phyloP scores from a whole-genome alignment of 2,329 filamentous ascomycete genomes.

The Aspergillus pseudoterreus region DNA sequence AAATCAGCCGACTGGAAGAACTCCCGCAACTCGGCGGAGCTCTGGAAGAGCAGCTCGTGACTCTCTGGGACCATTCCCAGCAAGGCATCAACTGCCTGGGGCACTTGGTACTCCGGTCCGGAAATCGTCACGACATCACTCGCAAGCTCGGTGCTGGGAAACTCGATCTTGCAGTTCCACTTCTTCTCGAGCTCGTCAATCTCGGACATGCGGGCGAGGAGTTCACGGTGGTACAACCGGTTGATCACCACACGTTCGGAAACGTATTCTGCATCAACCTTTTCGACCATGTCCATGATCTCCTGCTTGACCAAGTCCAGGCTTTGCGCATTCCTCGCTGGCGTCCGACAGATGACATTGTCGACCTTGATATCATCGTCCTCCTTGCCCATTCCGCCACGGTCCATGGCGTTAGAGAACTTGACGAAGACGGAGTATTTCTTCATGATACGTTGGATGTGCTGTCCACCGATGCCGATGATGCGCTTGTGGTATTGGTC shows the following conservation, averaged over 20 bases:
- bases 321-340: conserved; percentile 93
- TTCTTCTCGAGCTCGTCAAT: conserved; percentile 97
- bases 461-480: conserved; percentile 95
- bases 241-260: conserved; percentile 92
- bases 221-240: conserved; percentile 89
- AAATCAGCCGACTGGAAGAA: conserved; percentile 83
- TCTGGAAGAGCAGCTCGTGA: conserved; percentile 83
- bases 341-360: conserved; percentile 97
- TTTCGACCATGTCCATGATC: conserved; percentile 99
- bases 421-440: conserved; percentile 99
- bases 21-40: conserved; percentile 69
- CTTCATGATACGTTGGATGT: conserved; percentile 99
- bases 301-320: conserved; percentile 96
- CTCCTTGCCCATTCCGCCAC: conserved; percentile 86
- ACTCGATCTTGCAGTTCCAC: conserved; percentile 99
- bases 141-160: conserved; percentile 94
- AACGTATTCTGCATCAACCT: conserved; percentile 94
- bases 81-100: conserved; percentile 92
- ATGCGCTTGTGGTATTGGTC: conserved; percentile 99
- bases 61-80: conserved; percentile 97
- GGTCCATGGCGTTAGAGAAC: conserved; percentile 98
- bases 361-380: conserved; percentile 98
- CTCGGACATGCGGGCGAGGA: conserved; percentile 81
- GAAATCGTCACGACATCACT: conserved; percentile 95
- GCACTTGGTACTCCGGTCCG: conserved; percentile 96